These are phyloP conservation scores for Diplosphaera chodatii DNA, from an alignment of 139 green algal genomes.

Conservation along the genomic window DNA sequence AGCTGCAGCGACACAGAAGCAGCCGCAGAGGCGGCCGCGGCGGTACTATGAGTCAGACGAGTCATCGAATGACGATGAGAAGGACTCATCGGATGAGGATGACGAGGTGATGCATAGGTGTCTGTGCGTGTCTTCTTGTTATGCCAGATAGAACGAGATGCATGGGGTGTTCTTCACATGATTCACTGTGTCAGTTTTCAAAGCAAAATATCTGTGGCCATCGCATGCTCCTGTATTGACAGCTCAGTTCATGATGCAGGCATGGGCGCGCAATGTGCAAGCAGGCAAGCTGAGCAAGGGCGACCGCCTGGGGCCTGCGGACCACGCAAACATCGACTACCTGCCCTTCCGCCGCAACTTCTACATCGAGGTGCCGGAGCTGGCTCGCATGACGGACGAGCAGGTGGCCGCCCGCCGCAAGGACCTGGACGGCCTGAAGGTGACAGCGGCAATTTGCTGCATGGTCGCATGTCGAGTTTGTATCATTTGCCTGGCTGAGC, in stretches of 20 bases:
- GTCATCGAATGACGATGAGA: slow-evolving; percentile 20
- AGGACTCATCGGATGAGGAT: slow-evolving; percentile 36
- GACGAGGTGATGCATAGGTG: slow-evolving; percentile 19
- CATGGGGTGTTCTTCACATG: background rate
- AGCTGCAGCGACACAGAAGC: background rate
- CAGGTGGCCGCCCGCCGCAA: slow-evolving; percentile 68
- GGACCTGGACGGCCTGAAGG: slow-evolving; percentile 72
- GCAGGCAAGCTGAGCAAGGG: slow-evolving; percentile 79
- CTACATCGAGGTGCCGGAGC: slow-evolving; percentile 75
- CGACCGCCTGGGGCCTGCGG: slow-evolving; percentile 77
- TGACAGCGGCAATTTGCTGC: no score
- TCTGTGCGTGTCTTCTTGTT: no score
- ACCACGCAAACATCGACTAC: slow-evolving; percentile 76
- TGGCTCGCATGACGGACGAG: slow-evolving; percentile 57
- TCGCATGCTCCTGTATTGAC: background rate
- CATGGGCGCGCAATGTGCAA: slow-evolving; percentile 61
- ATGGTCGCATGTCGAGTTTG: no score
- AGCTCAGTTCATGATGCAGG: slow-evolving; percentile 17
- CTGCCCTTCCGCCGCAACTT: slow-evolving; percentile 82
- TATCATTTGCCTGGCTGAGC: no score
- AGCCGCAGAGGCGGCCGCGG: background rate
- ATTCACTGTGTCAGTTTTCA: background rate
- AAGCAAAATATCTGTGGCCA: no score
- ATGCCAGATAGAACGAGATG: background rate
- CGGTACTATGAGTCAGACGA: slow-evolving; percentile 11